A percentile compares a stretch with the other conserved stretches of the same genome.
These are phyloP conservation scores for Periconia digitata DNA, from an alignment of 2,329 filamentous ascomycete genomes.

Conservation along the genomic window DNA sequence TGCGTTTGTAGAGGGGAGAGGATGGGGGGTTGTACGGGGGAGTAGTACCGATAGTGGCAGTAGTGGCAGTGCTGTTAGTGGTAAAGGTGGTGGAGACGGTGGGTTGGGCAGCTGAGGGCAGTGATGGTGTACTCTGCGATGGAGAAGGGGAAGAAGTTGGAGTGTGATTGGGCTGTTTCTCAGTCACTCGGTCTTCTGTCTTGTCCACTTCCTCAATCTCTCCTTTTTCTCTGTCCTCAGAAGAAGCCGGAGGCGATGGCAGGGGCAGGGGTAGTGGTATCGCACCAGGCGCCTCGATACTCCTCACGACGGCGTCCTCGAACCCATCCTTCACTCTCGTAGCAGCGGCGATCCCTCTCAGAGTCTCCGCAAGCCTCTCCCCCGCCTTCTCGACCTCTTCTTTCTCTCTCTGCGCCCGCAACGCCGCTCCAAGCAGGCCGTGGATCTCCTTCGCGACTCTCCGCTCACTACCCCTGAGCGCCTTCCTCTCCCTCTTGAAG, in stretches of 20 bases:
- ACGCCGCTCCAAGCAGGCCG: neutral
- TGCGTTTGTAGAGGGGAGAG: neutral
- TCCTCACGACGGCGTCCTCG: neutral
- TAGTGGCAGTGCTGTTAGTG: neutral
- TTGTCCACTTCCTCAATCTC: neutral
- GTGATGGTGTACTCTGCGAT: too few relatives aligned
- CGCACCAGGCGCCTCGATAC: neutral
- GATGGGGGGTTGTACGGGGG: neutral
- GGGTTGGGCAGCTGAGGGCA: too few relatives aligned
- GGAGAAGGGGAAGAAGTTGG: neutral
- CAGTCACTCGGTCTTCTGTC: too few relatives aligned
- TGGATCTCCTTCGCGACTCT: slow-evolving; percentile 2
- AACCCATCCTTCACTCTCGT: too few relatives aligned
- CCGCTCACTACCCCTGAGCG: neutral
- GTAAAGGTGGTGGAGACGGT: neutral
- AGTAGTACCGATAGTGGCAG: neutral
- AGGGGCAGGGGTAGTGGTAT: neutral
- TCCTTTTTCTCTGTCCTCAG: too few relatives aligned
- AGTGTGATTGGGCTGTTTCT: too few relatives aligned
- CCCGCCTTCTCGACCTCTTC: neutral
- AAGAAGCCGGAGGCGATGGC: neutral
- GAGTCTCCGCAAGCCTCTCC: neutral
- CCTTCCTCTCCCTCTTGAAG: neutral
- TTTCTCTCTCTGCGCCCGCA: neutral
- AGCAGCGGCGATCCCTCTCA: neutral